Percentiles rank a stretch among this genome's conserved stretches.
Evolutionary conservation across 78 protist genomes (phyloP).

Genomic region (Anaeramoeba ignava): DNA sequence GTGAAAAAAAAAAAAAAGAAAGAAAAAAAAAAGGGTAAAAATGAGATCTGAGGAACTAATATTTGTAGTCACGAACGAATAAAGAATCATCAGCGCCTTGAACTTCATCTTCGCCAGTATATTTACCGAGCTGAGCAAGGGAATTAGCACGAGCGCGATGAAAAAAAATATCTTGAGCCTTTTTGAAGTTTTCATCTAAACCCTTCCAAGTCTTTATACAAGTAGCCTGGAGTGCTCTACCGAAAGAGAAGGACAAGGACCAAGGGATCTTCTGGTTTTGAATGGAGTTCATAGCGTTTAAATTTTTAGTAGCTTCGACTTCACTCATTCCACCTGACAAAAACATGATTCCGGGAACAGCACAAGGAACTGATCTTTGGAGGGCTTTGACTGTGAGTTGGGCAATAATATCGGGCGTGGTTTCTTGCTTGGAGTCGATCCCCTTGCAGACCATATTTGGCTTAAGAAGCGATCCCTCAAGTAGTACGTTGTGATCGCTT

Average conservation of each 20-base stretch:
- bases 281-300: conserved; percentile 67
- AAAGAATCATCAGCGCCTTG: neutral
- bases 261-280: conserved; percentile 52
- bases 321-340: conserved; percentile 86
- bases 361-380: conserved; percentile 78
- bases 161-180: neutral
- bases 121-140: conserved; percentile 28
- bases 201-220: conserved; percentile 23
- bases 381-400: conserved; percentile 56
- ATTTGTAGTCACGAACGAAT: conserved; percentile 15
- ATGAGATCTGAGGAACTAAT: conserved; percentile 20
- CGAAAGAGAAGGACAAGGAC: conserved; percentile 73
- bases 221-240: conserved; percentile 73
- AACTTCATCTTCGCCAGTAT: conserved; percentile 18
- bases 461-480: conserved; percentile 71
- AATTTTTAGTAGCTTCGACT: conserved; percentile 66
- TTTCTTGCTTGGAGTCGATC: neutral
- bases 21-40: too few species aligned
- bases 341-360: conserved; percentile 80
- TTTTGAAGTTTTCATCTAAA: neutral
- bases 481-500: conserved; percentile 24
- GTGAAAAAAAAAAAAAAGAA: too few species aligned
- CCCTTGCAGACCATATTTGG: conserved; percentile 81
- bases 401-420: conserved; percentile 54
- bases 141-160: neutral